Percentiles rank a stretch among this genome's conserved stretches.
Evolutionary conservation across 331 rosid species (phyloP).

Genomic region (Quercus tomentella): DNA sequence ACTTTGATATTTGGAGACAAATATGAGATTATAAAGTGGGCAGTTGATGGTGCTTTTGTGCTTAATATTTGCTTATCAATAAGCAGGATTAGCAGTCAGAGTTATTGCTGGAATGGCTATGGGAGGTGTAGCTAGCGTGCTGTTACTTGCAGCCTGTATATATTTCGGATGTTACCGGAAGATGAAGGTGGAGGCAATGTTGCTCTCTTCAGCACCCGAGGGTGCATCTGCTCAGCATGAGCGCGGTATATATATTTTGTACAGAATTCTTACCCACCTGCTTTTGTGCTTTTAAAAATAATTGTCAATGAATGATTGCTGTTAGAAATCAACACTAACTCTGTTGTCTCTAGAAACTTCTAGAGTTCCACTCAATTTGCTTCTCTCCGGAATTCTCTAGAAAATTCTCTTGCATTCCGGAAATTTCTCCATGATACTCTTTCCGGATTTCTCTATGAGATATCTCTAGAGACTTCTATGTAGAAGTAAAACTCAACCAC

Average conservation of each 20-base stretch:
- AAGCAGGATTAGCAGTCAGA: constrained; percentile 59
- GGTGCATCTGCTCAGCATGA: constrained; percentile 23
- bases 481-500: no score
- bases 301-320: not conserved
- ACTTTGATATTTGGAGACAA: constrained; percentile 7
- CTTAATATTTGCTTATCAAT: constrained; percentile 34
- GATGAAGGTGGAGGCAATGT: constrained; percentile 32
- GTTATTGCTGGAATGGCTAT: constrained; percentile 58
- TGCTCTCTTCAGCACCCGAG: constrained; percentile 29
- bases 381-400: no score
- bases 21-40: constrained; percentile 7
- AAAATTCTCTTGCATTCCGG: no score
- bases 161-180: constrained; percentile 40
- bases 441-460: no score
- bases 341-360: no score
- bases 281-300: not conserved
- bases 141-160: constrained; percentile 40
- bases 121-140: constrained; percentile 47
- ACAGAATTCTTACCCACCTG: constrained; percentile 1
- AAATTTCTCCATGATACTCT: no score
- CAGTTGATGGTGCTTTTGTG: constrained; percentile 16
- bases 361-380: no score
- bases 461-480: no score
- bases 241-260: constrained; percentile 28
- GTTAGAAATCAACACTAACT: no score